These are phyloP conservation scores for Neonectria ditissima DNA, from an alignment of 2,329 filamentous ascomycete species.

Conservation along the genomic window DNA sequence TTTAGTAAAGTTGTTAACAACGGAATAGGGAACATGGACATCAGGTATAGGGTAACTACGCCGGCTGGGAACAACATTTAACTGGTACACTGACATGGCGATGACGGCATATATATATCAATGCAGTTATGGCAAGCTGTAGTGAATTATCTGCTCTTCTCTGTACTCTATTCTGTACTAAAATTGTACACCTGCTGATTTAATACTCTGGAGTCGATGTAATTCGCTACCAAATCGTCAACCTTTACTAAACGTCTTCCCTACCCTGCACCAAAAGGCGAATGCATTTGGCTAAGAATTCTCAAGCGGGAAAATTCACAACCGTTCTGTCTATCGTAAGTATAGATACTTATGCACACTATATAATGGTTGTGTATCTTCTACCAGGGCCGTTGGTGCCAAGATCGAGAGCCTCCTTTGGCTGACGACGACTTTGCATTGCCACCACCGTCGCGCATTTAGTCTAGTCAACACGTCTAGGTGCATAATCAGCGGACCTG, in stretches of 20 bases:
- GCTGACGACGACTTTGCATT: slow-evolving; percentile 22
- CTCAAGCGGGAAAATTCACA: not conserved
- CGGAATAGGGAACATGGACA: too few species aligned
- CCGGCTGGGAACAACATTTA: not conserved
- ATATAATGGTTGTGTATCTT: not conserved
- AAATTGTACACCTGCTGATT: too few species aligned
- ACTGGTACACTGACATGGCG: too few species aligned
- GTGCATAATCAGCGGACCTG: too few species aligned
- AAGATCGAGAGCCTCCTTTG: slow-evolving; percentile 1
- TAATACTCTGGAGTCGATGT: not conserved
- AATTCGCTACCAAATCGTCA: too few species aligned
- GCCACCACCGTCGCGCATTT: slow-evolving; percentile 13
- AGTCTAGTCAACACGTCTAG: not conserved
- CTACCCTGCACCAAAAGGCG: too few species aligned
- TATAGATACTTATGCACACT: not conserved
- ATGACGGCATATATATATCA: too few species aligned
- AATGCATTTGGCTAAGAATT: not conserved
- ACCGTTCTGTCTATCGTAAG: not conserved
- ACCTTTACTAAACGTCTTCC: too few species aligned
- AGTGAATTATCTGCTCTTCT: too few species aligned
- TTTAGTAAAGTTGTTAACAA: not conserved
- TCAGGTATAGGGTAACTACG: not conserved
- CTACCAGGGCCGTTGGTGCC: not conserved
- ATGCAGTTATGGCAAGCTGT: too few species aligned
- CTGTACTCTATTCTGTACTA: too few species aligned